Evolutionary conservation across 441 rosid species (phyloP), one percentile per base, ranked within the genome.

Genomic region (Metrosideros polymorpha): DNA sequence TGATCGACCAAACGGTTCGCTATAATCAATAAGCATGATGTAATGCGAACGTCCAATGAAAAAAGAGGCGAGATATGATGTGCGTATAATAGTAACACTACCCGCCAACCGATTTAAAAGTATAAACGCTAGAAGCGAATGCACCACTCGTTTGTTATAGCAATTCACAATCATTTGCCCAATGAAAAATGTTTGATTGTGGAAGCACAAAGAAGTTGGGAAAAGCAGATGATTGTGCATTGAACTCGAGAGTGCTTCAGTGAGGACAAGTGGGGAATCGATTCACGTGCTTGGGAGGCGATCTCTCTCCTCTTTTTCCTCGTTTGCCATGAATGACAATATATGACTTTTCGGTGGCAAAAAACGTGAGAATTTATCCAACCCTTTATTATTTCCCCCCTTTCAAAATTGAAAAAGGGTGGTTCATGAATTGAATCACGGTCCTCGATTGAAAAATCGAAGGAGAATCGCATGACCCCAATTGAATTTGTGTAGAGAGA

Each of bases 391-490:
- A 9, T 2, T 50, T n/a, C 3, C 39, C 55, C 63, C 43, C 88
- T 88, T 77, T 84, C n/a, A 5, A 12, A 43, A 52, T 52, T 14
- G 82, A 10, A 32, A 88, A 53, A n/a, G 75, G 85, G 66, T 43
- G 53, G 84, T 63, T 57, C 85, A 15, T 87, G 63, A 82, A 89
- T 86, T 86, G 29, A 55, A 83, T 90, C 93, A 91, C 93, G 92
- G 85, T 35, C 86, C 83, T 87, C 32, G 84, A 35, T 27, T 32
- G 45, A 24, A 82, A 82, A 45, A 43, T 24, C 9, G 61, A 85
- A 83, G 88, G 85, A 55, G 92, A 85, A 90, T 89, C 85, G 85
- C 92, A 89, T 89, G 90, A 89, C 84, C 83, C 59, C 82, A 14
- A 35, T 79, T n/a, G 66, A 71, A 5, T 49, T 66, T 82, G 82